Conservation (phyloP, 2,329 filamentous ascomycete genomes). For the Alternaria sp. region DNA sequence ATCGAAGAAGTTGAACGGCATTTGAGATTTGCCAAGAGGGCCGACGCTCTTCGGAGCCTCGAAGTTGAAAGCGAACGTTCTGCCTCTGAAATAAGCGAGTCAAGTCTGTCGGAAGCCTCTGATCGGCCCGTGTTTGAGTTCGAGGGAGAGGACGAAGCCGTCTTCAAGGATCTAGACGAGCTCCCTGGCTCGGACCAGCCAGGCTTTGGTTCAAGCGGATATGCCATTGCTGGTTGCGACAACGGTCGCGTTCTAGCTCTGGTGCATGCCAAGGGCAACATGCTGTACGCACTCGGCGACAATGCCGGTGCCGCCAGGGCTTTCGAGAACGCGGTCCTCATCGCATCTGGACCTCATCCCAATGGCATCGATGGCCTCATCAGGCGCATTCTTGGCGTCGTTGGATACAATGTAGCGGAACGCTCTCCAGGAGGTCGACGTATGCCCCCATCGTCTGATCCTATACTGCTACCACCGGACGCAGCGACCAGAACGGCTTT, state of each 20-base stretch:
- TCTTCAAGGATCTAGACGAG: slow-evolving; percentile 49
- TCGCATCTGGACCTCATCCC: slow-evolving; percentile 76
- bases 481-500: slow-evolving; percentile 82
- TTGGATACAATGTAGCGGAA: slow-evolving; percentile 55
- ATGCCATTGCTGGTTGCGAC: slow-evolving; percentile 81
- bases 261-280: slow-evolving; percentile 97
- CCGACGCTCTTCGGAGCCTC: slow-evolving; percentile 55
- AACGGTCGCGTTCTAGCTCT: slow-evolving; percentile 94
- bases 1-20: slow-evolving; percentile 84
- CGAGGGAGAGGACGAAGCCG: slow-evolving; percentile 53
- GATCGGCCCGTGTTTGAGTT: slow-evolving; percentile 64
- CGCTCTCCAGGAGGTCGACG: slow-evolving; percentile 41
- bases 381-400: slow-evolving; percentile 73
- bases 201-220: slow-evolving; percentile 80
- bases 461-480: slow-evolving; percentile 82
- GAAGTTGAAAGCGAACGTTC: slow-evolving; percentile 67
- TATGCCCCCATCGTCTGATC: slow-evolving; percentile 56
- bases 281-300: slow-evolving; percentile 89
- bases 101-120: slow-evolving; percentile 61
- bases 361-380: slow-evolving; percentile 80
- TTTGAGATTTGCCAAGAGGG: slow-evolving; percentile 61
- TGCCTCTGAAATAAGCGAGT: slow-evolving; percentile 63
- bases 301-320: slow-evolving; percentile 80
- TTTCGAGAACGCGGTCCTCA: slow-evolving; percentile 93
- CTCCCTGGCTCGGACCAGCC: slow-evolving; percentile 53